A percentile compares a stretch with the other conserved stretches of the same genome.
These are phyloP conservation scores for Dioscorea cayenensis DNA, from an alignment of 116 monocot genomes.

Conservation along the genomic window DNA sequence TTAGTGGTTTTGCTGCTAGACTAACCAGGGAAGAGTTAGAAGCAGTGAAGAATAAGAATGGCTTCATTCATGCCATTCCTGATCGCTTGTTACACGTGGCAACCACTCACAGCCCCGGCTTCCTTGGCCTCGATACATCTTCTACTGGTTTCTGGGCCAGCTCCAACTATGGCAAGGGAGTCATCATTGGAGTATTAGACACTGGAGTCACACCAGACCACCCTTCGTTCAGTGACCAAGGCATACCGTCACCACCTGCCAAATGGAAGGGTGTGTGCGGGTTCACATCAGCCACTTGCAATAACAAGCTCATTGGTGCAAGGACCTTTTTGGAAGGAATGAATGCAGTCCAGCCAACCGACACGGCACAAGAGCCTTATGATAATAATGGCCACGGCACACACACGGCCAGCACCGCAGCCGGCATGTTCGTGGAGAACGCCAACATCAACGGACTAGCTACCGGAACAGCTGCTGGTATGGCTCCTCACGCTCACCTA, in stretches of 20 bases:
- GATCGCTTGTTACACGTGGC: not conserved
- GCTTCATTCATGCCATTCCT: slow-evolving; percentile 15
- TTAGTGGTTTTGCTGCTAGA: slow-evolving; percentile 20
- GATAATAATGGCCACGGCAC: not conserved
- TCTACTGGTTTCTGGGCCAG: not conserved
- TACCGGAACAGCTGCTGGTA: not conserved
- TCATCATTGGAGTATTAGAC: slow-evolving; percentile 42
- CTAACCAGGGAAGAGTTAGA: slow-evolving; percentile 12
- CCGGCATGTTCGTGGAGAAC: not conserved
- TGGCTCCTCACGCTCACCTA: not conserved
- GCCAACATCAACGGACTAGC: not conserved
- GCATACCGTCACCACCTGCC: slow-evolving; percentile 21
- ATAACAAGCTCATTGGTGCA: slow-evolving; percentile 38
- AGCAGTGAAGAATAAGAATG: not conserved
- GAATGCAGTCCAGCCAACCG: not conserved
- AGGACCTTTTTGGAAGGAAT: not conserved
- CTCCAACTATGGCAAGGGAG: slow-evolving; percentile 21
- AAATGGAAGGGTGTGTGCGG: slow-evolving; percentile 42
- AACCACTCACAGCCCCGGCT: slow-evolving; percentile 16
- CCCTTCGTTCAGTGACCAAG: slow-evolving; percentile 29
- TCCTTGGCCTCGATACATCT: slow-evolving; percentile 3
- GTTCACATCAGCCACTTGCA: slow-evolving; percentile 6
- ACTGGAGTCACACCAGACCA: slow-evolving; percentile 28
- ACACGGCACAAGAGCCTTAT: not conserved
- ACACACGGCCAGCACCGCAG: not conserved